Evolutionary conservation across 129 eudicot genomes (phyloP).

Genomic region (Erigeron canadensis): DNA sequence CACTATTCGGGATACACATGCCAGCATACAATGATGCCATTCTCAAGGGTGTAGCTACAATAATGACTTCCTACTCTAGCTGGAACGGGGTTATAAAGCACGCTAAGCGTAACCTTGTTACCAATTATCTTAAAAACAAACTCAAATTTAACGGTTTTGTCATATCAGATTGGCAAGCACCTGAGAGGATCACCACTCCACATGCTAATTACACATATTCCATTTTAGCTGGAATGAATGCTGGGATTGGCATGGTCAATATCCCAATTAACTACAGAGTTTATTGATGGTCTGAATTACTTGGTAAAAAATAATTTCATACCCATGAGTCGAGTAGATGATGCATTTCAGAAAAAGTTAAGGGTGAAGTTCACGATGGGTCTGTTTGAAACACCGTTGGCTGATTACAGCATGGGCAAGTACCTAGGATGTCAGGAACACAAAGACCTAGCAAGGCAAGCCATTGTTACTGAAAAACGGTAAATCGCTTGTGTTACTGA

Average conservation of each 20-base stretch:
- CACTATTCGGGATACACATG: slow-evolving; percentile 79
- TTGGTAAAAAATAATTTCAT: slow-evolving; percentile 54
- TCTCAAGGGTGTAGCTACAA: slow-evolving; percentile 66
- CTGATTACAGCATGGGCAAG: slow-evolving; percentile 55
- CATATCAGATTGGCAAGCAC: slow-evolving; percentile 66
- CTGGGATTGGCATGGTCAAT: slow-evolving; percentile 90
- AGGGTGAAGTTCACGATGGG: slow-evolving; percentile 63
- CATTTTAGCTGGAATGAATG: slow-evolving; percentile 50
- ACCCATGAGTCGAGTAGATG: slow-evolving; percentile 57
- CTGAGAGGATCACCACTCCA: slow-evolving; percentile 57
- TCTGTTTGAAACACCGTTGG: slow-evolving; percentile 60
- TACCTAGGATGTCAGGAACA: slow-evolving; percentile 67
- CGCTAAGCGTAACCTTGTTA: slow-evolving; percentile 51
- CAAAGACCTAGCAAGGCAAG: slow-evolving; percentile 67
- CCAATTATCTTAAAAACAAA: slow-evolving; percentile 50
- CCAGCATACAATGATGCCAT: slow-evolving; percentile 62
- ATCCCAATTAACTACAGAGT: slow-evolving; percentile 60
- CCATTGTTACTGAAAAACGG: no score
- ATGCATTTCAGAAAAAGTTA: slow-evolving; percentile 60
- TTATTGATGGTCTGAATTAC: slow-evolving; percentile 47
- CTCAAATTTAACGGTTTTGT: slow-evolving; percentile 78
- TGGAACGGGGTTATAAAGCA: slow-evolving; percentile 77
- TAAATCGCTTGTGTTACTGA: slow-evolving; percentile 65
- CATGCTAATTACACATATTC: slow-evolving; percentile 69
- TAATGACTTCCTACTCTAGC: slow-evolving; percentile 77